phyloP scores from a whole-genome alignment of 768 basidiomycete species.

The Clavulina sp. region DNA sequence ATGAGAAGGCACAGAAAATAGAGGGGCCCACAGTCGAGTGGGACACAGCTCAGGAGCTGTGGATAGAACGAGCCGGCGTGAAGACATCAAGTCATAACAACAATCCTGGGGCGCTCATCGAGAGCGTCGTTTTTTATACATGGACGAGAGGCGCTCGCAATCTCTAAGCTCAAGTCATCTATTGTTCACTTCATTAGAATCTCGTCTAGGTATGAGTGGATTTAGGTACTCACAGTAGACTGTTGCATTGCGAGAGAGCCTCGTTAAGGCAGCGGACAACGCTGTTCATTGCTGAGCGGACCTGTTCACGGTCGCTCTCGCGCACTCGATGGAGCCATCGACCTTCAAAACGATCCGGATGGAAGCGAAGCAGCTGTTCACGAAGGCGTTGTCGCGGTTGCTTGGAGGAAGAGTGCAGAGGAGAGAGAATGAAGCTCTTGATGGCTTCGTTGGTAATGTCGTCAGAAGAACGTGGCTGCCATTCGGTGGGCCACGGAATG shows the following conservation, averaged over 20 bases:
- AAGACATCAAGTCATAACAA: no score
- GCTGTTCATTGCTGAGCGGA: constrained; percentile 9
- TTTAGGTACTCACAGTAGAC: not conserved
- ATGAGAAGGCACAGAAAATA: no score
- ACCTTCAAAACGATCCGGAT: constrained; percentile 12
- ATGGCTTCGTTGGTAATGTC: constrained; percentile 5
- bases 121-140: no score
- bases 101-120: no score
- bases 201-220: not conserved
- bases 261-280: constrained; percentile 11
- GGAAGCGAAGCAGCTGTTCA: constrained; percentile 11
- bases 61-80: no score
- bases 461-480: not conserved
- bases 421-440: constrained; percentile 6
- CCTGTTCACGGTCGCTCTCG: constrained; percentile 6
- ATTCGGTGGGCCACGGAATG: constrained; percentile 12
- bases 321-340: constrained; percentile 8
- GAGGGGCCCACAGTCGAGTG: no score
- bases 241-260: not conserved
- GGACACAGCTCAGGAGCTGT: no score
- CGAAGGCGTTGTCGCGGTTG: constrained; percentile 7
- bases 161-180: not conserved
- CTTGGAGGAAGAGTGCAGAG: constrained; percentile 4
- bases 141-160: not conserved
- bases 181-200: not conserved